Evolutionary conservation across 1,284 basidiomycete genomes (phyloP).

Genomic region (Phylloboletellus chloephorus): DNA sequence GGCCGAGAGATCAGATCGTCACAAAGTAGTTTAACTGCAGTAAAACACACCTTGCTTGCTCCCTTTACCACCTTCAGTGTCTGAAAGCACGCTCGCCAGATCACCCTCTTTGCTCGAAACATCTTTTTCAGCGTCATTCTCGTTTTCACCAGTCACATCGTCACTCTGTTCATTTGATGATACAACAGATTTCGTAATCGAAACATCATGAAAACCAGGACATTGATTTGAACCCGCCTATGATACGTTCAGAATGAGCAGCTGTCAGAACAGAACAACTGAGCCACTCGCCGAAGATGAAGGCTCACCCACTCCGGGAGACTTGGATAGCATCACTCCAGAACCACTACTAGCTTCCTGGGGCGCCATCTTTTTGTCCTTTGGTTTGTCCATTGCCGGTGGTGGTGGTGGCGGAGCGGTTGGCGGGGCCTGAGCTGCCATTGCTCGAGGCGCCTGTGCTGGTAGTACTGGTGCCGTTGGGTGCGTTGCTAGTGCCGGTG

Average conservation of each 20-base stretch:
- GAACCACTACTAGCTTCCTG: background rate
- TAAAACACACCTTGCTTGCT: conserved; percentile 14
- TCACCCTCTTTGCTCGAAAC: conserved; percentile 26
- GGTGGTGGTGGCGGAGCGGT: background rate
- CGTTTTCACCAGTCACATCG: conserved; percentile 21
- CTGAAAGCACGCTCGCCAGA: conserved; percentile 10
- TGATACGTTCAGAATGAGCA: conserved; percentile 25
- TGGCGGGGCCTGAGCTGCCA: background rate
- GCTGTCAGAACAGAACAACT: conserved; percentile 24
- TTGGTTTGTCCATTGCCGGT: conserved; percentile 7
- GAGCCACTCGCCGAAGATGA: conserved; percentile 26
- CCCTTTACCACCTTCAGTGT: conserved; percentile 13
- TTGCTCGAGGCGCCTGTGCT: conserved; percentile 1
- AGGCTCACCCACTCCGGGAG: conserved; percentile 30
- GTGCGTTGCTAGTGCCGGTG: background rate
- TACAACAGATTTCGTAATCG: conserved; percentile 27
- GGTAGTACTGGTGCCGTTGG: conserved; percentile 1
- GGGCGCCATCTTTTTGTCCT: conserved; percentile 3
- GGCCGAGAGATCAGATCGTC: conserved; percentile 11
- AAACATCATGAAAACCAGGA: conserved; percentile 12
- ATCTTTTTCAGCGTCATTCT: conserved; percentile 28
- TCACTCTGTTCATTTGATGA: conserved; percentile 20
- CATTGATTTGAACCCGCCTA: conserved; percentile 14
- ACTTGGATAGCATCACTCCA: conserved; percentile 1
- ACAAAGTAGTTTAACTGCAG: background rate